Evolutionary conservation across 805 yeast species (phyloP), one percentile per base, ranked within the genome.

Genomic region (Henningerozyma blattae): DNA sequence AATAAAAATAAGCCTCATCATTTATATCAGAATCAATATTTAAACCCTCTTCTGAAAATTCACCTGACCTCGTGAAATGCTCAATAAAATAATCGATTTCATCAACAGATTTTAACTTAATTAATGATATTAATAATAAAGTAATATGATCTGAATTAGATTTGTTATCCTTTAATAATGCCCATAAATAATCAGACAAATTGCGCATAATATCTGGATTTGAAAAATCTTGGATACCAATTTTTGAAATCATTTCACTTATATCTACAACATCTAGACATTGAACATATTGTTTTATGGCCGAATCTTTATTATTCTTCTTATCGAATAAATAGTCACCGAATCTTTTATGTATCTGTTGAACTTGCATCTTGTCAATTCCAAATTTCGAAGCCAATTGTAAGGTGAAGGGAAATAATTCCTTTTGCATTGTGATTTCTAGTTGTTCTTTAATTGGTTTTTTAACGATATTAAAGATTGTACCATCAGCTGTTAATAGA

Each of bases 141-240:
- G 95, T 86, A 5, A 85, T 68, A 53, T 89, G 96, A 48, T 86
- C 93, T 20, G 72, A 65, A n/a, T 72, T 70, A 0, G 94, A 77
- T 12, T 67, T 43, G 2, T 68, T 66, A 28, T 64, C 54, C 6
- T 66, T 66, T 34, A 80, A 63, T 42, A 86, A 61, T 10, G 68
- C 68, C 51, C 74, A 75, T 22, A 86, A 58, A 42, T 79, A 86
- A 28, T 62, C 61, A 0, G 84, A 68, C 45, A 87, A 58, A 38
- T 72, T 72, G 19, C 64, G 60, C 1, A 84, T 39, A 10, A 44
- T 44, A 7, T 37, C 33, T 2, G 47, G 40, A 33, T 44, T 50
- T 2, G 47, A 35, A 7, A 38, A 39, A n/a, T 43, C 80, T 37
- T 79, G 77, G 5, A 82, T 74, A 15, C 85, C 77, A 53, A 78